A percentile compares a stretch with the other conserved stretches of the same genome.
phyloP scores from a whole-genome alignment of 257 asterid genomes.

The Ajuga chamaepitys region DNA sequence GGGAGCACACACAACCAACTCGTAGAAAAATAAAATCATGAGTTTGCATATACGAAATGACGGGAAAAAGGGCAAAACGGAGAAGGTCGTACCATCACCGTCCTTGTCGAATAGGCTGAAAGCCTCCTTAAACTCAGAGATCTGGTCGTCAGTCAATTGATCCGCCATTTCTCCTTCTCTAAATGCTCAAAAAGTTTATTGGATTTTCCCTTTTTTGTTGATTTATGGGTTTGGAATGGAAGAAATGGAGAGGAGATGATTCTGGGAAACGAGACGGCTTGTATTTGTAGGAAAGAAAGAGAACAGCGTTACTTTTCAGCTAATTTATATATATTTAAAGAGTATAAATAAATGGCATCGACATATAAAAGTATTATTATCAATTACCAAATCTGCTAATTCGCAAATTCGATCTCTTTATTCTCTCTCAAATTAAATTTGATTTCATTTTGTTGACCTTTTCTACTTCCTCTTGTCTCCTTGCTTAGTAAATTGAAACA shows the following conservation, averaged over 20 bases:
- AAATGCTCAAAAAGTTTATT: neutral
- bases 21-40: neutral
- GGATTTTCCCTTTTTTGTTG: neutral
- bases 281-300: conserved; percentile 14
- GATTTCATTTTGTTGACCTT: no score
- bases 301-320: conserved; percentile 12
- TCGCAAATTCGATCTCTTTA: no score
- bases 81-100: conserved; percentile 43
- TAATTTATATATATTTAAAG: neutral
- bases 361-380: no score
- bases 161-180: conserved; percentile 38
- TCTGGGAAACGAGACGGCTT: conserved; percentile 7
- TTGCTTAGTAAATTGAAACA: no score
- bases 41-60: neutral
- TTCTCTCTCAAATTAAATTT: no score
- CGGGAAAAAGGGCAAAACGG: neutral
- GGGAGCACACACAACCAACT: neutral
- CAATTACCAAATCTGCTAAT: no score
- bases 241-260: conserved; percentile 3
- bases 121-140: conserved; percentile 63
- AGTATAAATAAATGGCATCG: neutral
- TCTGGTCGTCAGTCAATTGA: conserved; percentile 61
- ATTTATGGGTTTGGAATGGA: conserved; percentile 18
- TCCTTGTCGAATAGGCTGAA: conserved; percentile 64
- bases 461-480: no score